Evolutionary conservation across 345 rosid species (phyloP), one percentile per base, ranked within the genome.

Genomic region (Eucalyptus paniculata): DNA sequence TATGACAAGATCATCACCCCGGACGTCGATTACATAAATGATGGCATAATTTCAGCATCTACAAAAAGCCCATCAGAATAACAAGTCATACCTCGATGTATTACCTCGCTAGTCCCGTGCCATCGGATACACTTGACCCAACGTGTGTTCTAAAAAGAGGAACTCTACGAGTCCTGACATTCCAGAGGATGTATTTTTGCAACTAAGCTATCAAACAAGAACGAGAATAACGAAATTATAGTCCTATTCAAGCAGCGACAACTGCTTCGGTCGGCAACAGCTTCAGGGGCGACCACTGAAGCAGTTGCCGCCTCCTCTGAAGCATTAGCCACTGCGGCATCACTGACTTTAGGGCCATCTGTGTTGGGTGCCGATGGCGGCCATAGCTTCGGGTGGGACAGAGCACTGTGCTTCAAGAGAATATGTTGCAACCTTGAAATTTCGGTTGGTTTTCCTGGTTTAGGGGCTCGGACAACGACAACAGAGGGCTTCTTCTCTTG

Each of bases 401-500:
- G 45, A 72, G 82, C 82, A 1, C 28, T 3, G 15, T 72, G 82
- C 82, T 72, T 72, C 45, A 37, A 72, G 82, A 72, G 82, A 34
- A 37, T 72, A 14, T 72, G 45, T 37, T 24, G 82, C 82, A 72
- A 9, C 45, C 82, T 72, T 72, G 28, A 72, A 37, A 72, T 42
- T 72, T 34, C 28, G 12, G 5, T 92, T 50, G 96, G 97, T 91
- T 95, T 97, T 81, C 99, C 98, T 1, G 96, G 98, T 92, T 95
- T 96, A 30, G 98, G 99, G 89, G 96, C 98, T 88, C 92, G 96
- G 87, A 95, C 90, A 87, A 95, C 93, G 87, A 88, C 89, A 89
- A 94, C 58, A 15, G 93, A 89, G 80, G 98, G 94, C 92, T 94
- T 94, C 87, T 94, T 92, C 80, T 95, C 96, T 88, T 94, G 94